phyloP scores from a whole-genome alignment of 1,284 basidiomycete species.

The Cryptococcus amylolentus region DNA sequence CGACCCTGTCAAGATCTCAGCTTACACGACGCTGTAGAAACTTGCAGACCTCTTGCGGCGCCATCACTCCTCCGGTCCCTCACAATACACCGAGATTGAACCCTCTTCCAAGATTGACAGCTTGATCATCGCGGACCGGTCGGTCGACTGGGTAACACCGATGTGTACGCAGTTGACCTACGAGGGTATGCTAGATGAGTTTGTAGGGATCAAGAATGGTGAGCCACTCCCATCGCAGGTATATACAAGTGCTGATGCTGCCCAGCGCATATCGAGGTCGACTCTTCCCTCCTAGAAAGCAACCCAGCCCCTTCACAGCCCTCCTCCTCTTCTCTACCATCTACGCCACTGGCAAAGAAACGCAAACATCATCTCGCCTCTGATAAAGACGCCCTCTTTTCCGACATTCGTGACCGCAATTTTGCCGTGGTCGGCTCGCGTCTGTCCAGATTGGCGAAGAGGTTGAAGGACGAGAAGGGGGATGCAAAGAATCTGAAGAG shows the following conservation, averaged over 20 bases:
- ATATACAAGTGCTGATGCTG: background rate
- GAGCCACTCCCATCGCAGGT: conserved; percentile 31
- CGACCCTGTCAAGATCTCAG: background rate
- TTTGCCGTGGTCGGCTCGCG: conserved; percentile 87
- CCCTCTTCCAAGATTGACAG: conserved; percentile 65
- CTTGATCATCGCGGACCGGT: conserved; percentile 83
- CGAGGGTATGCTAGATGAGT: conserved; percentile 93
- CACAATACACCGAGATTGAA: conserved; percentile 38
- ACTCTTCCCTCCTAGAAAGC: conserved; percentile 67
- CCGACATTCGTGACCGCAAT: conserved; percentile 83
- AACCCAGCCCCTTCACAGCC: conserved; percentile 49
- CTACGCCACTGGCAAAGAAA: conserved; percentile 62
- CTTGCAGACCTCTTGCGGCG: conserved; percentile 69
- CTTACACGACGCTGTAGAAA: conserved; percentile 54
- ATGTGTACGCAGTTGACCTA: conserved; percentile 95
- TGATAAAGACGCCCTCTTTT: conserved; percentile 73
- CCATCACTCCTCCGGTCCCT: conserved; percentile 50
- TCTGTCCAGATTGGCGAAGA: conserved; percentile 74
- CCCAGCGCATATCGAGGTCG: conserved; percentile 84
- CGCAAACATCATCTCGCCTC: conserved; percentile 81
- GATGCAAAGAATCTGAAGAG: conserved; percentile 60
- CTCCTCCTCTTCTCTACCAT: conserved; percentile 49
- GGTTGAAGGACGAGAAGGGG: conserved; percentile 81
- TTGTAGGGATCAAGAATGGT: conserved; percentile 87
- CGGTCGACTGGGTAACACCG: conserved; percentile 93